A percentile compares a stretch with the other conserved stretches of the same genome.
Conservation (phyloP, 1,284 basidiomycete genomes). For the Sphagnurus paluster region DNA sequence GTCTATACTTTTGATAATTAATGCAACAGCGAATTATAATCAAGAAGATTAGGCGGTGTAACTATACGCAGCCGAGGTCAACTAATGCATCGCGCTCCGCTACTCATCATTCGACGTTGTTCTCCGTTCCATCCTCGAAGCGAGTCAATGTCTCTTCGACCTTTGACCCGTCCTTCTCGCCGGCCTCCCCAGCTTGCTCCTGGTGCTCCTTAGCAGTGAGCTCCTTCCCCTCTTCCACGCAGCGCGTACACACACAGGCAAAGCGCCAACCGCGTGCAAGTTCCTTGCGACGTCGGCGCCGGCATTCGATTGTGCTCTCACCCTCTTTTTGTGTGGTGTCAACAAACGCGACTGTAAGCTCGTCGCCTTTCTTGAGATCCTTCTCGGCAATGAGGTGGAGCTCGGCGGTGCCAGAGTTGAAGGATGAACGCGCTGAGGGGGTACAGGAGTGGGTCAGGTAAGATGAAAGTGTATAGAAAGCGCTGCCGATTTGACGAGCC, state of each 20-base stretch:
- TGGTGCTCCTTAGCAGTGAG: conserved; percentile 36
- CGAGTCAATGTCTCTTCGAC: conserved; percentile 40
- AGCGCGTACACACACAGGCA: conserved; percentile 67
- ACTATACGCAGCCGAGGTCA: too few species aligned
- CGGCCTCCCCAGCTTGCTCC: conserved; percentile 35
- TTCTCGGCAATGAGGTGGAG: conserved; percentile 65
- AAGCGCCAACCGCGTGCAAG: conserved; percentile 81
- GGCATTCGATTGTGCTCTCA: conserved; percentile 54
- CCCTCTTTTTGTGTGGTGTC: conserved; percentile 55
- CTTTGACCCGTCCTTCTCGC: conserved; percentile 53
- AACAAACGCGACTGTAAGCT: conserved; percentile 73
- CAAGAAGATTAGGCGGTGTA: too few species aligned
- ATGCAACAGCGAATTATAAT: too few species aligned
- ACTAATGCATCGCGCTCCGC: neutral
- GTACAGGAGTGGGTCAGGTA: conserved; percentile 76
- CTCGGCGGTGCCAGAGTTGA: conserved; percentile 59
- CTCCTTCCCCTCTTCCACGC: conserved; percentile 50
- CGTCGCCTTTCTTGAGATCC: conserved; percentile 70
- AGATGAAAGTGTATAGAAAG: conserved; percentile 72
- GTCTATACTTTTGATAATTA: too few species aligned
- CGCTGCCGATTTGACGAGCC: conserved; percentile 68
- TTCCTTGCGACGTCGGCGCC: conserved; percentile 65
- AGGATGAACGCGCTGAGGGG: conserved; percentile 63
- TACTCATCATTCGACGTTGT: conserved; percentile 15
- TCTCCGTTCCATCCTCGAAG: conserved; percentile 9